phyloP scores from a whole-genome alignment of 371 early-diverging fungal genomes.

The Actinomucor elegans region DNA sequence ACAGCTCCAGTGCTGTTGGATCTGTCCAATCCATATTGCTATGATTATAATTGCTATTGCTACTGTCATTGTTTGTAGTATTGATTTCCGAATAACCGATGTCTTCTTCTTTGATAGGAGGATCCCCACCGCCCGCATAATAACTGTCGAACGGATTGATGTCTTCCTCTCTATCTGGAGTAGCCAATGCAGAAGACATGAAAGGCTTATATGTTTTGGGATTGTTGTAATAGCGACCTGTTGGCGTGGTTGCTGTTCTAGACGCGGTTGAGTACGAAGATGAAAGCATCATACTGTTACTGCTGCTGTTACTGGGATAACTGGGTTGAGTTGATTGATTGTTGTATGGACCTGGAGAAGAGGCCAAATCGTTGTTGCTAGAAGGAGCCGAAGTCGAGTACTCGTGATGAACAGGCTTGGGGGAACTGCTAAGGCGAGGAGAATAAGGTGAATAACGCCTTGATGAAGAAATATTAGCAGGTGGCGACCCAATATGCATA shows the following conservation, averaged over 20 bases:
- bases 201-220: conserved; percentile 24
- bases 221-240: conserved; percentile 6
- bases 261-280: conserved; percentile 7
- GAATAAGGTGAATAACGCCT: conserved; percentile 37
- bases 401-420: conserved; percentile 8
- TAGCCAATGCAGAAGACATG: conserved; percentile 27
- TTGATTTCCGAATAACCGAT: not conserved
- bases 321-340: not conserved
- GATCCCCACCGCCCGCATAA: conserved; percentile 13
- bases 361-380: not conserved
- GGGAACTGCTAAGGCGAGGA: conserved; percentile 27
- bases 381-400: conserved; percentile 17
- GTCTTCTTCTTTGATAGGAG: conserved; percentile 10
- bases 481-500: conserved; percentile 37
- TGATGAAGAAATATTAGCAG: conserved; percentile 4
- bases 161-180: conserved; percentile 28
- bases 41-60: not conserved
- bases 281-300: conserved; percentile 5
- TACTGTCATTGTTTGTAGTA: not conserved
- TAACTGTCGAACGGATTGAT: conserved; percentile 21
- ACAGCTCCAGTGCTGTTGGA: conserved; percentile 6
- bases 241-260: not conserved
- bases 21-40: conserved; percentile 5
- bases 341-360: not conserved
- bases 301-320: not conserved